These are phyloP conservation scores for Pelargonium citronellum DNA, from an alignment of 441 rosid genomes.

Conservation along the genomic window DNA sequence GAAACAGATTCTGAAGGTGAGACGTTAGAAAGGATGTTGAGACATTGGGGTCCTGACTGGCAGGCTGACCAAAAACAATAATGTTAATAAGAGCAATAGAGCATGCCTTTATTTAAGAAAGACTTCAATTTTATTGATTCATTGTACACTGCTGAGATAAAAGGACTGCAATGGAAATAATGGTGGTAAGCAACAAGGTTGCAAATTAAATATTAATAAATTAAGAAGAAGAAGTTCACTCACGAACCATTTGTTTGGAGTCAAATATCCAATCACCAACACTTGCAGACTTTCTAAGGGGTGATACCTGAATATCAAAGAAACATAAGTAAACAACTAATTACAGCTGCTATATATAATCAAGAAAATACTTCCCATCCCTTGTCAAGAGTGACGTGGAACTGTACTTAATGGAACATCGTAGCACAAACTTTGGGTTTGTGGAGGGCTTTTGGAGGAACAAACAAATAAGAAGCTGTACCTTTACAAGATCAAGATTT, in stretches of 20 bases:
- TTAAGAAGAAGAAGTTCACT: constrained; percentile 9
- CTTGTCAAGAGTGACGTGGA: constrained; percentile 83
- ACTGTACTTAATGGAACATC: constrained; percentile 78
- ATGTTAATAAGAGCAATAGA: neutral
- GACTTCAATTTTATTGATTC: neutral
- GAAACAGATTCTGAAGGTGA: constrained; percentile 82
- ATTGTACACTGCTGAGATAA: neutral
- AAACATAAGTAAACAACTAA: constrained; percentile 16
- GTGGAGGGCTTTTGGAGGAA: constrained; percentile 29
- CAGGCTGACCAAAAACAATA: constrained; percentile 38
- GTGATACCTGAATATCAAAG: constrained; percentile 46
- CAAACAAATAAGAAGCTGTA: constrained; percentile 27
- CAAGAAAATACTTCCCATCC: constrained; percentile 31
- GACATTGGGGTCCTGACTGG: constrained; percentile 38
- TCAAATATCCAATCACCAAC: constrained; percentile 85
- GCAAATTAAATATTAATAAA: constrained; percentile 1
- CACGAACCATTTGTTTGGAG: constrained; percentile 58
- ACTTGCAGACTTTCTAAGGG: constrained; percentile 90
- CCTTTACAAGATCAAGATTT: constrained; percentile 91
- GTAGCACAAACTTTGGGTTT: constrained; percentile 51
- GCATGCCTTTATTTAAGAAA: neutral
- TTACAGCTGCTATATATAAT: constrained; percentile 15
- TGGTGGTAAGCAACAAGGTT: neutral
- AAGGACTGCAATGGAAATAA: neutral
- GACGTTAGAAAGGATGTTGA: constrained; percentile 50